Conservation (phyloP, 148 eudicot species). For the Silene uniflora region DNA sequence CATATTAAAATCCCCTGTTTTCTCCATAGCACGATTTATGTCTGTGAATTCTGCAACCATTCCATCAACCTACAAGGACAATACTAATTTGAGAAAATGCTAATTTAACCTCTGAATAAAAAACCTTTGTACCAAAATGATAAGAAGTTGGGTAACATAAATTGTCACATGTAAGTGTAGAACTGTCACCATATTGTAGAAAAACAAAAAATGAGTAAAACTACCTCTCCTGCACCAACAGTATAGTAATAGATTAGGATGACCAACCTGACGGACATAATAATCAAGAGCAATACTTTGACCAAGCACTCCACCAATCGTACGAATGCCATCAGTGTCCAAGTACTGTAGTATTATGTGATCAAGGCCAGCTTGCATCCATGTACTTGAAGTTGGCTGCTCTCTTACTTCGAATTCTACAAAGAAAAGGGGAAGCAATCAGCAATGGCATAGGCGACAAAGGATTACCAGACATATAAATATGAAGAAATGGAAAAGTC, state of each 20-base stretch:
- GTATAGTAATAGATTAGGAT: not conserved
- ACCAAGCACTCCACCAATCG: no score
- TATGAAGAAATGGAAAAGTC: no score
- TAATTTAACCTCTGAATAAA: not conserved
- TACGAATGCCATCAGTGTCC: not conserved
- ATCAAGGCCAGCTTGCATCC: not conserved
- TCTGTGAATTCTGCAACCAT: slow-evolving; percentile 94
- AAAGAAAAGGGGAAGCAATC: not conserved
- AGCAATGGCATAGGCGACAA: no score
- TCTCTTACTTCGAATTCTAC: slow-evolving; percentile 6
- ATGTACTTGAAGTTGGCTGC: slow-evolving; percentile 1
- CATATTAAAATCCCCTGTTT: slow-evolving; percentile 87
- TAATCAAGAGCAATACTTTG: no score
- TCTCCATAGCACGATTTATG: slow-evolving; percentile 92
- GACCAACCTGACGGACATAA: slow-evolving; percentile 9
- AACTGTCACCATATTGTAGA: no score
- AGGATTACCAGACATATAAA: no score
- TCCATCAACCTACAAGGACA: slow-evolving; percentile 69
- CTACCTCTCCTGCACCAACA: no score
- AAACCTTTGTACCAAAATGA: no score
- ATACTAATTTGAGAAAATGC: slow-evolving; percentile 14
- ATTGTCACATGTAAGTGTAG: not conserved
- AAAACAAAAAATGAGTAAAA: no score
- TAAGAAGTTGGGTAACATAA: not conserved
- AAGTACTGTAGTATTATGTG: slow-evolving; percentile 7